These are phyloP conservation scores for Hypoxylon sp. DNA, from an alignment of 2,329 filamentous ascomycete species.

Conservation along the genomic window DNA sequence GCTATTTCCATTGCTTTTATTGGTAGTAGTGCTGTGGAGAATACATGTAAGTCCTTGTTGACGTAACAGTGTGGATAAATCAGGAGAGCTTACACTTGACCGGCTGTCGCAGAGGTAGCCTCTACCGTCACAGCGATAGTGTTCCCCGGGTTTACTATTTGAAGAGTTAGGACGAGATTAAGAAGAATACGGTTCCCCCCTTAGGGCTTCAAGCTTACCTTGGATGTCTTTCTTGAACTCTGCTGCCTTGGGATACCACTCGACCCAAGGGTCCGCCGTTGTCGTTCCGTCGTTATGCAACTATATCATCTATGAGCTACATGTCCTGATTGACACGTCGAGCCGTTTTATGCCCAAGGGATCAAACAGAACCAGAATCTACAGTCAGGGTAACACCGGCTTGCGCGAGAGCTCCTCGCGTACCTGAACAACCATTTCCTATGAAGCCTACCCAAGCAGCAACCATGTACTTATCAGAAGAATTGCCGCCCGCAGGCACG, in stretches of 20 bases:
- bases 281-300: constrained; percentile 8
- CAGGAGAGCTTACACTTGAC: constrained; percentile 7
- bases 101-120: not conserved
- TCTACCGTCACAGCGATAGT: not conserved
- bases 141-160: not conserved
- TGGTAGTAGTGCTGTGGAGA: not conserved
- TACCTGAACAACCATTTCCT: constrained; percentile 9
- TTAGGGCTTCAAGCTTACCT: not conserved
- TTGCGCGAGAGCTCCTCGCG: constrained; percentile 3
- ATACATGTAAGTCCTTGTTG: not conserved
- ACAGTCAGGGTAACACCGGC: constrained; percentile 1
- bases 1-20: constrained; percentile 4
- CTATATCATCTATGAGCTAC: not conserved
- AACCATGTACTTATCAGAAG: constrained; percentile 1
- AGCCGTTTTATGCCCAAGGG: too few relatives aligned
- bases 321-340: too few relatives aligned
- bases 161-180: not conserved
- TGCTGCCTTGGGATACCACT: constrained; percentile 3
- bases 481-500: not conserved
- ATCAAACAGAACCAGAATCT: not conserved
- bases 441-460: constrained; percentile 10
- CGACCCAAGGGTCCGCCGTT: constrained; percentile 11
- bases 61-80: not conserved
- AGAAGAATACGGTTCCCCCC: not conserved
- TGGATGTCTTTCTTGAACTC: constrained; percentile 1